Conservation (phyloP, 1,284 basidiomycete species). For the Pyrrhoderma lamaoense region DNA sequence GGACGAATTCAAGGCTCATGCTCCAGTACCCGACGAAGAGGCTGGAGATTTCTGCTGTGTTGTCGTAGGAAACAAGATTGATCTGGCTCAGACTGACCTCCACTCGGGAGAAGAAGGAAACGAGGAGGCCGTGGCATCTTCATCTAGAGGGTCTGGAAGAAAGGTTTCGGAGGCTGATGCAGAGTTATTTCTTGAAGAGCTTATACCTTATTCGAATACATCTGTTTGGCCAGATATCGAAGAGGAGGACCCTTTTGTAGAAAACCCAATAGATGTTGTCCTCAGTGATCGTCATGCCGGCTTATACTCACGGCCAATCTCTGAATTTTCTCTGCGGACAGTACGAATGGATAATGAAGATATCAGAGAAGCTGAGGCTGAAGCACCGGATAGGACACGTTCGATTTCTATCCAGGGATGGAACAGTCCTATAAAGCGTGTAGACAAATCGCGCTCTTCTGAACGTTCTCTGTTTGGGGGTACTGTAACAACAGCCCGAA, state of each 20-base stretch:
- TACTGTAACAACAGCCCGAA: slow-evolving; percentile 48
- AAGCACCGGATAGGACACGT: slow-evolving; percentile 3
- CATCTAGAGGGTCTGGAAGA: slow-evolving; percentile 1
- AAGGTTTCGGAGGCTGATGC: slow-evolving; percentile 32
- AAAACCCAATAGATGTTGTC: background rate
- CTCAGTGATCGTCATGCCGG: slow-evolving; percentile 1
- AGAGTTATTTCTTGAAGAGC: slow-evolving; percentile 42
- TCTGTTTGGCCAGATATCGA: background rate
- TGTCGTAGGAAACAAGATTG: slow-evolving; percentile 76
- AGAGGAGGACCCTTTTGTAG: slow-evolving; percentile 5
- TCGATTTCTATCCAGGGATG: slow-evolving; percentile 13
- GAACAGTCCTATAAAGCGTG: background rate
- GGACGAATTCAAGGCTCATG: slow-evolving; percentile 58
- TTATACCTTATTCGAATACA: slow-evolving; percentile 36
- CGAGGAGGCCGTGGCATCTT: background rate
- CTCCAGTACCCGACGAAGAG: slow-evolving; percentile 59
- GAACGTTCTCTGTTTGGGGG: slow-evolving; percentile 32
- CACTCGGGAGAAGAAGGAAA: slow-evolving; percentile 17
- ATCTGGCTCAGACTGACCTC: slow-evolving; percentile 33
- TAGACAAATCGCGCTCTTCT: slow-evolving; percentile 36
- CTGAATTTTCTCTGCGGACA: slow-evolving; percentile 11
- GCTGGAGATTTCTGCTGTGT: slow-evolving; percentile 60
- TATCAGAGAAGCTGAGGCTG: background rate
- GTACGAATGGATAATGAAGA: background rate
- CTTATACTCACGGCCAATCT: slow-evolving; percentile 7